phyloP scores from a whole-genome alignment of 129 eudicot genomes.

The Glebionis coronaria region DNA sequence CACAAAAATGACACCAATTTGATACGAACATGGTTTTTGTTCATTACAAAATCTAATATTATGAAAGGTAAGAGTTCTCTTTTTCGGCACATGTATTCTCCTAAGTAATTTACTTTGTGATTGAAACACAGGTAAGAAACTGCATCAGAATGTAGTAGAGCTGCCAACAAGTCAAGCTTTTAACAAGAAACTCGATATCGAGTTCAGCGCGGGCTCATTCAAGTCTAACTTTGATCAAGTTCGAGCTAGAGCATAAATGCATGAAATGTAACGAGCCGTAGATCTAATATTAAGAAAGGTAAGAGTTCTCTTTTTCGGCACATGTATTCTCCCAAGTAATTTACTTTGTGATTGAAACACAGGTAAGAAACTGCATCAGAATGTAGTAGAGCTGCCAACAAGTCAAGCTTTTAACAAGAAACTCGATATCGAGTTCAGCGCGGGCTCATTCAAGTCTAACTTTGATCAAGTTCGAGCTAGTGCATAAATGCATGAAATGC shows the following conservation, averaged over 20 bases:
- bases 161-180: background rate
- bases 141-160: background rate
- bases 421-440: too few species aligned
- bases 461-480: too few species aligned
- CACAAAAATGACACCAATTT: background rate
- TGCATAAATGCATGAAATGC: too few species aligned
- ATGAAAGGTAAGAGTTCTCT: background rate
- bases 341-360: background rate
- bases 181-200: too few species aligned
- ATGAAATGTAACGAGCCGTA: too few species aligned
- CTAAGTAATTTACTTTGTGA: background rate
- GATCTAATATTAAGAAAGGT: background rate
- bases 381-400: background rate
- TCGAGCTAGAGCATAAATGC: too few species aligned
- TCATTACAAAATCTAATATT: background rate
- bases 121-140: constrained; percentile 2
- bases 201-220: too few species aligned
- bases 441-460: too few species aligned
- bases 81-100: background rate
- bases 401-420: too few species aligned
- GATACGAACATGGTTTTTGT: background rate
- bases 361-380: constrained; percentile 7
- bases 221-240: too few species aligned
- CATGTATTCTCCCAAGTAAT: background rate
- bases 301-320: background rate